phyloP scores from a whole-genome alignment of 257 asterid species.

The Ilex asprella region DNA sequence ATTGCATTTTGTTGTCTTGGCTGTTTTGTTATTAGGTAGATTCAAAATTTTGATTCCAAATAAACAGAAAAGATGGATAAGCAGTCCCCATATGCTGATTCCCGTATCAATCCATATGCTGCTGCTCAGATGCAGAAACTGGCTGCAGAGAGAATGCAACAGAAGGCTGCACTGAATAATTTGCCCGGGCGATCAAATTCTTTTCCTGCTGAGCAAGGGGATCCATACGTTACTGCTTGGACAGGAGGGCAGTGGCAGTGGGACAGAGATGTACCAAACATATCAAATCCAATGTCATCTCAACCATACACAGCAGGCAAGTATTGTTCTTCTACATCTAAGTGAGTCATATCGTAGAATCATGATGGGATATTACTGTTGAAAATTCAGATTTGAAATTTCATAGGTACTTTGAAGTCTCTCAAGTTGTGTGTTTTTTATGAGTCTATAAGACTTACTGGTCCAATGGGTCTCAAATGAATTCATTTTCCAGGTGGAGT shows the following conservation, averaged over 20 bases:
- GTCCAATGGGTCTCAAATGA: too few species aligned
- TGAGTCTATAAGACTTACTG: too few species aligned
- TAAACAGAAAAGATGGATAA: slow-evolving; percentile 2
- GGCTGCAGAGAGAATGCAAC: not conserved
- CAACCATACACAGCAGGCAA: not conserved
- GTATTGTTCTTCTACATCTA: not conserved
- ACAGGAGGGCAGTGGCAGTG: not conserved
- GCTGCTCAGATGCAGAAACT: slow-evolving; percentile 5
- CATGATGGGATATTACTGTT: too few species aligned
- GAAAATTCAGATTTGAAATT: not conserved
- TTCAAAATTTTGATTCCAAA: not conserved
- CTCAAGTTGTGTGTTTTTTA: too few species aligned
- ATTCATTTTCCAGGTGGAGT: too few species aligned
- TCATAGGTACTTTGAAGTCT: not conserved
- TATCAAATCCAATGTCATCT: not conserved
- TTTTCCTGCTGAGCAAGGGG: slow-evolving; percentile 1
- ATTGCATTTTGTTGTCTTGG: not conserved
- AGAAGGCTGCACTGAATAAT: not conserved
- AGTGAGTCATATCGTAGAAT: not conserved
- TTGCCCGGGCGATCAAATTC: not conserved
- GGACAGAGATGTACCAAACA: slow-evolving; percentile 1
- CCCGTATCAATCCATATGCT: not conserved
- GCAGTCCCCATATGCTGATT: slow-evolving; percentile 5
- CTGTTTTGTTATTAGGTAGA: not conserved
- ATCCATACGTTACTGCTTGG: not conserved